Percentiles rank a stretch among this genome's conserved stretches.
These are phyloP conservation scores for Blastocladiella britannica DNA, from an alignment of 192 early-diverging fungal genomes.

Conservation along the genomic window DNA sequence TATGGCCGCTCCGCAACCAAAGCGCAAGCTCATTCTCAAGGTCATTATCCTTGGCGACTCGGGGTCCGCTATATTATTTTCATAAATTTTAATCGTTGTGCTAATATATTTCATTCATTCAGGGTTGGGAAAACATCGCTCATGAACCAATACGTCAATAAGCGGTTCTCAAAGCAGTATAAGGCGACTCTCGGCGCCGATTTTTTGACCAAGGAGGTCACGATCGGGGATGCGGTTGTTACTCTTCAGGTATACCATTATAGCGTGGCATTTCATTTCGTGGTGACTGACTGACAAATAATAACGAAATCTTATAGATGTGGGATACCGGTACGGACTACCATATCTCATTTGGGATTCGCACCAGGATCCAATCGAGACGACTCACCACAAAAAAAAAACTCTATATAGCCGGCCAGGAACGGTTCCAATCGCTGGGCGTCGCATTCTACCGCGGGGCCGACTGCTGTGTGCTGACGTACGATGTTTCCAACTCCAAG, in stretches of 20 bases:
- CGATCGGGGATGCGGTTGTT: slow-evolving; percentile 75
- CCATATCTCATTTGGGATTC: too few species aligned
- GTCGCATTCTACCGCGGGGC: slow-evolving; percentile 98
- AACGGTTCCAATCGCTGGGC: slow-evolving; percentile 92
- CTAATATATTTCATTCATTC: too few species aligned
- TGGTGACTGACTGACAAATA: too few species aligned
- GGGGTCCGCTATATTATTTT: too few species aligned
- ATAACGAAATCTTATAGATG: neutral
- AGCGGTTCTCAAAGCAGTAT: slow-evolving; percentile 90
- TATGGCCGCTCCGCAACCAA: too few species aligned
- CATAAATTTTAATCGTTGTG: too few species aligned
- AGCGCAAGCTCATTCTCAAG: neutral
- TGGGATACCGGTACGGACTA: neutral
- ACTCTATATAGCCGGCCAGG: slow-evolving; percentile 95
- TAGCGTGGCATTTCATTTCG: too few species aligned
- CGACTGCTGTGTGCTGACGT: slow-evolving; percentile 94
- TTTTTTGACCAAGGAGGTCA: slow-evolving; percentile 94
- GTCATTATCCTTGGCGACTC: neutral
- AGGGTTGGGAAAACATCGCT: slow-evolving; percentile 93
- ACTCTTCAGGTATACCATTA: slow-evolving; percentile 61
- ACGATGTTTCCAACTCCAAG: slow-evolving; percentile 87
- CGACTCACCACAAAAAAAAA: too few species aligned
- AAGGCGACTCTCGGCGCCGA: slow-evolving; percentile 99
- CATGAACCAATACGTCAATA: slow-evolving; percentile 99
- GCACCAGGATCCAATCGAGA: too few species aligned